Conservation (phyloP, 768 basidiomycete genomes). For the Mycena amicta region DNA sequence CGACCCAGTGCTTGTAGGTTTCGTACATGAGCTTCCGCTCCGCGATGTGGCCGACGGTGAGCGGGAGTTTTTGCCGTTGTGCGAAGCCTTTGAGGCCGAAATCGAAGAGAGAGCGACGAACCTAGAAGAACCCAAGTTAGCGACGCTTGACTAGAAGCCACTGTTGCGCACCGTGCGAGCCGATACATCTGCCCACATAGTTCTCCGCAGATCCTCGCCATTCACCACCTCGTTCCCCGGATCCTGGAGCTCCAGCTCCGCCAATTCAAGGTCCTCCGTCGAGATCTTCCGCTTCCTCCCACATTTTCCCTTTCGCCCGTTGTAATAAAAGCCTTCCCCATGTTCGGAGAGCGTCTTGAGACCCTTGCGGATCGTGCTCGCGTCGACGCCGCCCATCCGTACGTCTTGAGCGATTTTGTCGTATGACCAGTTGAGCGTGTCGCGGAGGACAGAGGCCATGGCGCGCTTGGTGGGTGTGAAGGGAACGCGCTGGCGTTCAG, state of each 20-base stretch:
- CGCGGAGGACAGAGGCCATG: neutral
- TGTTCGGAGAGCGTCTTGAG: neutral
- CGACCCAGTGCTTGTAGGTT: neutral
- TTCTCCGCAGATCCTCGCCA: neutral
- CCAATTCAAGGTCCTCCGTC: neutral
- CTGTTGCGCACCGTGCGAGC: neutral
- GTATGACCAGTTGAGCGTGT: neutral
- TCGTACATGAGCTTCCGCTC: neutral
- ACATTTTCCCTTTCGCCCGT: neutral
- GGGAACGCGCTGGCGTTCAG: neutral
- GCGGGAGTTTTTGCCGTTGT: conserved; percentile 2
- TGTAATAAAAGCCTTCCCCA: neutral
- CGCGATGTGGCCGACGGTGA: neutral
- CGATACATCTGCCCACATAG: neutral
- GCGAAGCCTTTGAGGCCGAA: neutral
- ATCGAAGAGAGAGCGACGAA: neutral
- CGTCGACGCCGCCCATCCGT: neutral
- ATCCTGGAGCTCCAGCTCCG: neutral
- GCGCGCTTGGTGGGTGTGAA: conserved; percentile 4
- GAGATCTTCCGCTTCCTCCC: neutral
- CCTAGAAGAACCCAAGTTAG: neutral
- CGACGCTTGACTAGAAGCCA: neutral
- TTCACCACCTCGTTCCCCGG: neutral
- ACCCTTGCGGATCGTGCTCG: neutral
- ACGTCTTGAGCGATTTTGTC: neutral